phyloP scores from a whole-genome alignment of 2,329 filamentous ascomycete genomes.

The Monilinia vaccinii-corymbosi region DNA sequence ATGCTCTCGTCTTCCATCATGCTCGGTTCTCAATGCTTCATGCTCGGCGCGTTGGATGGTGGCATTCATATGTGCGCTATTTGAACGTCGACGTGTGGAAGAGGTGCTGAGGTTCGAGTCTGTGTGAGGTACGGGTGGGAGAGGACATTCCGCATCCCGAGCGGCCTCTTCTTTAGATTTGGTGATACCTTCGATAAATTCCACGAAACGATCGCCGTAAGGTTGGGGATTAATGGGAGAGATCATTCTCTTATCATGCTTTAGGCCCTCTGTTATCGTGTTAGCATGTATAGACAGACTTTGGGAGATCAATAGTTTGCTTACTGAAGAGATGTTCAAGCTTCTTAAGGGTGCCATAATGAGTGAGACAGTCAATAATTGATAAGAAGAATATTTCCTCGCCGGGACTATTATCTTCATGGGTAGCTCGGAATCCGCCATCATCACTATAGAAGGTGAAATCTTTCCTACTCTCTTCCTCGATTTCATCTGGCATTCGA shows the following conservation, averaged over 20 bases:
- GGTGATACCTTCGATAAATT: slow-evolving; percentile 84
- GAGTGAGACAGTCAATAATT: slow-evolving; percentile 95
- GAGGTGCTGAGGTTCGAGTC: slow-evolving; percentile 23
- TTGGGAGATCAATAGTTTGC: slow-evolving; percentile 6
- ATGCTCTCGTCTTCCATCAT: slow-evolving; percentile 29
- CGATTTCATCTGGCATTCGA: slow-evolving; percentile 84
- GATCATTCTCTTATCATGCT: slow-evolving; percentile 74
- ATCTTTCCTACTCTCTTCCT: slow-evolving; percentile 59
- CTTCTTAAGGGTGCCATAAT: slow-evolving; percentile 91
- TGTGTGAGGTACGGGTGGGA: slow-evolving; percentile 18
- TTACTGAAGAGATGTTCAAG: slow-evolving; percentile 84
- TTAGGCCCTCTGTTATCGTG: slow-evolving; percentile 56
- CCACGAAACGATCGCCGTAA: slow-evolving; percentile 89
- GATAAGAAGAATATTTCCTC: slow-evolving; percentile 97
- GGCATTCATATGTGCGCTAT: slow-evolving; percentile 21
- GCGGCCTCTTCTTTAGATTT: slow-evolving; percentile 81
- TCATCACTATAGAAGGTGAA: slow-evolving; percentile 91
- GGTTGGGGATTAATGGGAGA: slow-evolving; percentile 83
- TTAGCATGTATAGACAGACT: slow-evolving; percentile 17
- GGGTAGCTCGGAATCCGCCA: slow-evolving; percentile 85
- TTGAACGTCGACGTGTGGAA: slow-evolving; percentile 18
- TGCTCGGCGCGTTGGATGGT: slow-evolving; percentile 23
- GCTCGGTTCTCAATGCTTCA: slow-evolving; percentile 23
- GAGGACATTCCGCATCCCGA: slow-evolving; percentile 40
- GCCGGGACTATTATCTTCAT: slow-evolving; percentile 74